Percentiles rank a stretch among this genome's conserved stretches.
Conservation (phyloP, 208 protist genomes). For the Trypanosoma cruzi region DNA sequence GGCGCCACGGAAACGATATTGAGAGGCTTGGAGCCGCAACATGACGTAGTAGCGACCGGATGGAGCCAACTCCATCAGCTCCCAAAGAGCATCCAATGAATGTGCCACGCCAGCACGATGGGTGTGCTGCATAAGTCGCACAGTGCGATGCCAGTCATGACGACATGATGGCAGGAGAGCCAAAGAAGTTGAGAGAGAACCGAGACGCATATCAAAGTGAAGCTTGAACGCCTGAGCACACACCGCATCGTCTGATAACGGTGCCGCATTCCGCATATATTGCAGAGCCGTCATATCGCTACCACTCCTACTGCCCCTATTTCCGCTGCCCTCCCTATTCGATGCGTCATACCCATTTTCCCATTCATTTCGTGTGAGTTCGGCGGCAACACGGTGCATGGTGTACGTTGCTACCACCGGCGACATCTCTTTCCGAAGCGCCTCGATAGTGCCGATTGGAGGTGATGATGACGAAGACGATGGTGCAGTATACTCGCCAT, state of each 20-base stretch:
- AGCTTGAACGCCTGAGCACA: neutral
- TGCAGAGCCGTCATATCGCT: constrained; percentile 3
- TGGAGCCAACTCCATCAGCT: constrained; percentile 14
- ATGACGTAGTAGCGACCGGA: constrained; percentile 23
- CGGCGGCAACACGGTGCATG: constrained; percentile 4
- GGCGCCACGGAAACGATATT: neutral
- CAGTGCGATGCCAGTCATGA: constrained; percentile 30
- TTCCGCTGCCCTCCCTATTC: neutral
- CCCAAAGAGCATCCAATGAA: constrained; percentile 29
- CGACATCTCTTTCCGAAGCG: constrained; percentile 12
- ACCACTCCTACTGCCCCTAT: neutral
- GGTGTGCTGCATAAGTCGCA: constrained; percentile 50
- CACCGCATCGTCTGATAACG: neutral
- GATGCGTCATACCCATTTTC: neutral
- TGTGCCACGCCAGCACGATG: constrained; percentile 14
- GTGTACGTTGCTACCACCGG: constrained; percentile 13
- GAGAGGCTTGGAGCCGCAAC: constrained; percentile 16
- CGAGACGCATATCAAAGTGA: constrained; percentile 32
- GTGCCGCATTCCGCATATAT: neutral
- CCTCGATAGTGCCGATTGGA: constrained; percentile 2
- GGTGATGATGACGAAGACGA: neutral
- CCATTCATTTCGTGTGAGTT: constrained; percentile 13
- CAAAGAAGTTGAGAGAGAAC: constrained; percentile 37
- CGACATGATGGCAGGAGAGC: constrained; percentile 43
- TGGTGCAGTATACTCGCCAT: neutral